Evolutionary conservation across 805 yeast species (phyloP), one percentile per base, ranked within the genome.

Genomic region (Kodamaea restingae): DNA sequence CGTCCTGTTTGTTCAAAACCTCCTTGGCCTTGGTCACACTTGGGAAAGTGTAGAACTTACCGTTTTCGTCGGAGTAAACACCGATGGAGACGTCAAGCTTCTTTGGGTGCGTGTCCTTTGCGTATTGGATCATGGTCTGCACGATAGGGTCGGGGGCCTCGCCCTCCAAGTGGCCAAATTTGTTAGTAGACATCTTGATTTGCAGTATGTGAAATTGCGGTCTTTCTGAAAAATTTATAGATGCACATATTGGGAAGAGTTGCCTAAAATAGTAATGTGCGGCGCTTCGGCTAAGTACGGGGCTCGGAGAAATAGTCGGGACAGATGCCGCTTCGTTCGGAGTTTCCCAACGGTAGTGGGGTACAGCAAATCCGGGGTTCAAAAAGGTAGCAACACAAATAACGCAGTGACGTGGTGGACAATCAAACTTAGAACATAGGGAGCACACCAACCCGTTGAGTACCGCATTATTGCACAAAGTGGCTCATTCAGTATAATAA

Each of bases 61-160:
- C 72, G 12, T 53, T 51, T 37, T 61, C 71, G 22, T 64, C 61
- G 39, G 67, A 67, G 53, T 68, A 70, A n/a, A 70, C 74, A 10
- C 75, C 75, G 21, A 70, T 68, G 22, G 67, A 55, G 15, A 69
- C 65, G 43, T 70, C 73, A 20, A 69, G 56, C 46, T 68, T 67
- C 24, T 51, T 30, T 11, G 67, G 61, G 35, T 44, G 28, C 12
- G 52, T 38, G 49, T 70, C 74, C 21, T 40, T 18, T 15, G 38
- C 41, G 43, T 44, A 59, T 17, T 39, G 40, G 4, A 40, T 35
- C 49, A 54, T 47, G 14, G 54, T 50, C 26, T 49, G 44, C 18
- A 57, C 47, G 17, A 63, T 61, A 15, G 65, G 65, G 42, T 63
- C 68, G 9, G 56, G 47, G 5, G 44, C 53, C 30, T 52, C 56